Evolutionary conservation across 1,284 basidiomycete species (phyloP).

Genomic region (Malassezia arunalokei): DNA sequence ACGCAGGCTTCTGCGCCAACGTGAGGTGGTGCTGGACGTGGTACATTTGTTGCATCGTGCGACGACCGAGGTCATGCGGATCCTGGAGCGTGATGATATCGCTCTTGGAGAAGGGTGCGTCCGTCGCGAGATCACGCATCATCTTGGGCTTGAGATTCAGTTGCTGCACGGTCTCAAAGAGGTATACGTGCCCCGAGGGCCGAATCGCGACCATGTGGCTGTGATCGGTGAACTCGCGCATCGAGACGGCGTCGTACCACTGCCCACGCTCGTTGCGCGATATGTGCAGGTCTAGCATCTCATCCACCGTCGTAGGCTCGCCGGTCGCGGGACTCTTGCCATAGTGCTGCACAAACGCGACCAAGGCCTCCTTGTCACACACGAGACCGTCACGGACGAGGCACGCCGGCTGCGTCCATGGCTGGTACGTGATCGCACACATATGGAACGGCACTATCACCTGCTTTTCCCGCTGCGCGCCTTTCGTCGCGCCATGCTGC

Average conservation of each 20-base stretch:
- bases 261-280: slow-evolving; percentile 48
- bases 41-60: slow-evolving; percentile 12
- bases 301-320: slow-evolving; percentile 61
- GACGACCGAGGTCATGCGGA: slow-evolving; percentile 39
- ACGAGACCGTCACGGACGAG: slow-evolving; percentile 54
- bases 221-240: slow-evolving; percentile 51
- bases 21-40: slow-evolving; percentile 30
- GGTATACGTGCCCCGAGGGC: slow-evolving; percentile 67
- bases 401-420: slow-evolving; percentile 77
- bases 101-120: slow-evolving; percentile 67
- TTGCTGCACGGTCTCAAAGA: slow-evolving; percentile 58
- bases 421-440: slow-evolving; percentile 81
- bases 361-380: slow-evolving; percentile 56
- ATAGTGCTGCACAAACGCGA: slow-evolving; percentile 67
- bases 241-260: slow-evolving; percentile 48
- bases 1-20: slow-evolving; percentile 14
- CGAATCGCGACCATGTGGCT: slow-evolving; percentile 48
- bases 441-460: slow-evolving; percentile 64
- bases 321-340: slow-evolving; percentile 77
- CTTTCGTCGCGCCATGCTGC: slow-evolving; percentile 25
- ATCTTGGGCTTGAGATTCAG: slow-evolving; percentile 60
- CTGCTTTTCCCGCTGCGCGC: slow-evolving; percentile 50
- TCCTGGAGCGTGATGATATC: slow-evolving; percentile 72
- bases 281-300: slow-evolving; percentile 80
- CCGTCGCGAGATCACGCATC: slow-evolving; percentile 67